A percentile compares a stretch with the other conserved stretches of the same genome.
phyloP scores from a whole-genome alignment of 768 basidiomycete species.

The Kwoniella sp. region DNA sequence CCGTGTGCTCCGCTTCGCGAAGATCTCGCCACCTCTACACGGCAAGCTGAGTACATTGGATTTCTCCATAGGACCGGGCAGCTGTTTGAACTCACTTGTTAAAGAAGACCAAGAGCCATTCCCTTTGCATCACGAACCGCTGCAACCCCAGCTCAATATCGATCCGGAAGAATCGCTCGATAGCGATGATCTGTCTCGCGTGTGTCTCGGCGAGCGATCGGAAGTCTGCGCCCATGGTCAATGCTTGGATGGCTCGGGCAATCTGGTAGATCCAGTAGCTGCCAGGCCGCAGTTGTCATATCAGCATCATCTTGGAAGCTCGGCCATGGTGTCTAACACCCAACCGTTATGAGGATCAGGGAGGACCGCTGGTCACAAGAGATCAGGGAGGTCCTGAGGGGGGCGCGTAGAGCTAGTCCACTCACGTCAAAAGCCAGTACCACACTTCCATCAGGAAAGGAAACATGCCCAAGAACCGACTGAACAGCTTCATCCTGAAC shows the following conservation, averaged over 20 bases:
- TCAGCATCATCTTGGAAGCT: background rate
- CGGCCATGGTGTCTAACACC: no score
- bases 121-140: slow-evolving; percentile 29
- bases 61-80: background rate
- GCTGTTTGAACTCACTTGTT: slow-evolving; percentile 38
- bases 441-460: slow-evolving; percentile 50
- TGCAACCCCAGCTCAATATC: slow-evolving; percentile 45
- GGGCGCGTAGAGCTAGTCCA: background rate
- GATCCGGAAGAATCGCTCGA: slow-evolving; percentile 36
- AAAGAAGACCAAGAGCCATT: slow-evolving; percentile 33
- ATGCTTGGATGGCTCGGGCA: slow-evolving; percentile 42
- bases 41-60: no score
- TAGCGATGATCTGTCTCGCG: slow-evolving; percentile 32
- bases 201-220: slow-evolving; percentile 37
- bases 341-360: background rate
- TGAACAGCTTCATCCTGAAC: slow-evolving; percentile 36
- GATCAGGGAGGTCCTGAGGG: background rate
- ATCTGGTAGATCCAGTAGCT: slow-evolving; percentile 51
- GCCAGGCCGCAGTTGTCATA: background rate
- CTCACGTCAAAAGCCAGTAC: slow-evolving; percentile 52
- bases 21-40: no score
- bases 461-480: slow-evolving; percentile 43
- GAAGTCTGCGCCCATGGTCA: slow-evolving; percentile 45
- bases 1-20: background rate
- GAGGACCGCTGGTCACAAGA: background rate